Conservation (phyloP, 2,329 filamentous ascomycete species). For the Pyricularia grisea region DNA sequence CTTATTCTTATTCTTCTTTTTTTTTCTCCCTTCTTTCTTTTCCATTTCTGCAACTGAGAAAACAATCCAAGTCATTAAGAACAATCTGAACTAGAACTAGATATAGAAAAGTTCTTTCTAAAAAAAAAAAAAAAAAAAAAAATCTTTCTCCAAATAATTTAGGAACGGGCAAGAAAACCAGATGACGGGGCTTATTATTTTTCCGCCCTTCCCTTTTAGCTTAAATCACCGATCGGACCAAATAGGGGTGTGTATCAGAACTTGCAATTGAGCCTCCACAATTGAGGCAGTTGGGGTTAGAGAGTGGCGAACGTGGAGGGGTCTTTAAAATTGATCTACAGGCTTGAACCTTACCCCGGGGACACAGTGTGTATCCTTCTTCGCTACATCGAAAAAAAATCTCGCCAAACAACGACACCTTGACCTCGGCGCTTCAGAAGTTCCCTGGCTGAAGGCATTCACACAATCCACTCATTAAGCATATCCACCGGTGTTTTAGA, state of each 20-base stretch:
- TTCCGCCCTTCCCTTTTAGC: neutral
- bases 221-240: neutral
- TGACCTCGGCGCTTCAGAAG: neutral
- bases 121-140: too few relatives aligned
- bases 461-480: neutral
- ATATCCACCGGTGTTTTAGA: neutral
- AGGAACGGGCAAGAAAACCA: too few relatives aligned
- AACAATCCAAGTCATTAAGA: too few relatives aligned
- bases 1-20: too few relatives aligned
- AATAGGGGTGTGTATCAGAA: neutral
- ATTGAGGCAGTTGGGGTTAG: neutral
- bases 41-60: too few relatives aligned
- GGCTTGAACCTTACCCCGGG: neutral
- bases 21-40: too few relatives aligned
- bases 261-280: neutral
- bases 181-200: neutral
- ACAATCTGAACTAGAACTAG: too few relatives aligned
- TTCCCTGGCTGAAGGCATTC: neutral
- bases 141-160: too few relatives aligned
- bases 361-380: neutral
- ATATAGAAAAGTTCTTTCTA: too few relatives aligned
- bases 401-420: neutral
- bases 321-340: neutral
- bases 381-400: neutral
- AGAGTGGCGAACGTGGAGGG: neutral